phyloP scores from a whole-genome alignment of 2,329 filamentous ascomycete species.

The Epicoccum sorghinum region DNA sequence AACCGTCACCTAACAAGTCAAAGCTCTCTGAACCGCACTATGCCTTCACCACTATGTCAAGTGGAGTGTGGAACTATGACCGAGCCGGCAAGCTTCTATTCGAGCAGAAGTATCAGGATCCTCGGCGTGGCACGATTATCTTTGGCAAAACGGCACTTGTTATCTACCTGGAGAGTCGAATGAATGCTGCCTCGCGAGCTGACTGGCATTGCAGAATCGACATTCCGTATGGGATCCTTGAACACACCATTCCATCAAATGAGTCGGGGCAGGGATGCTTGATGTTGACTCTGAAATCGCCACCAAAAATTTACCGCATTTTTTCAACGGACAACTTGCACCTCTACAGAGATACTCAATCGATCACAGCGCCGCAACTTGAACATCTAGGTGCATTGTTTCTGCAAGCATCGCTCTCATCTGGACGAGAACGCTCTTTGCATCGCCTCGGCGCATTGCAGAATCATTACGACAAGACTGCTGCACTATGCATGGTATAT shows the following conservation, averaged over 20 bases:
- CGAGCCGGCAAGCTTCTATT: slow-evolving; percentile 44
- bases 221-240: slow-evolving; percentile 51
- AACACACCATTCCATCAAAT: slow-evolving; percentile 44
- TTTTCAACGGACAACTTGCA: slow-evolving; percentile 25
- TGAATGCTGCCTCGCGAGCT: not conserved
- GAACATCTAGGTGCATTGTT: slow-evolving; percentile 9
- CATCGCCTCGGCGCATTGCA: slow-evolving; percentile 47
- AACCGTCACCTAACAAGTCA: slow-evolving; percentile 5
- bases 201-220: slow-evolving; percentile 46
- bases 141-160: slow-evolving; percentile 44
- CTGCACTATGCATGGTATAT: slow-evolving; percentile 60
- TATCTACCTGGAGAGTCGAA: slow-evolving; percentile 22
- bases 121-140: slow-evolving; percentile 46
- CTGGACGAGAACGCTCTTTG: slow-evolving; percentile 18
- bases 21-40: slow-evolving; percentile 28
- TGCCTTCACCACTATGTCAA: slow-evolving; percentile 33
- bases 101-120: slow-evolving; percentile 50
- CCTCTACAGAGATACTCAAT: slow-evolving; percentile 22
- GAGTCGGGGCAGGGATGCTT: slow-evolving; percentile 28
- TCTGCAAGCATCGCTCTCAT: not conserved
- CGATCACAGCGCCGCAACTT: not conserved
- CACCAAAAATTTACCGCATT: slow-evolving; percentile 50
- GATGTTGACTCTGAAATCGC: slow-evolving; percentile 46
- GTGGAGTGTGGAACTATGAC: slow-evolving; percentile 54
- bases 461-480: slow-evolving; percentile 45